Percentiles rank a stretch among this genome's conserved stretches.
These are phyloP conservation scores for Lachancea nothofagi DNA, from an alignment of 805 yeast species.

Conservation along the genomic window DNA sequence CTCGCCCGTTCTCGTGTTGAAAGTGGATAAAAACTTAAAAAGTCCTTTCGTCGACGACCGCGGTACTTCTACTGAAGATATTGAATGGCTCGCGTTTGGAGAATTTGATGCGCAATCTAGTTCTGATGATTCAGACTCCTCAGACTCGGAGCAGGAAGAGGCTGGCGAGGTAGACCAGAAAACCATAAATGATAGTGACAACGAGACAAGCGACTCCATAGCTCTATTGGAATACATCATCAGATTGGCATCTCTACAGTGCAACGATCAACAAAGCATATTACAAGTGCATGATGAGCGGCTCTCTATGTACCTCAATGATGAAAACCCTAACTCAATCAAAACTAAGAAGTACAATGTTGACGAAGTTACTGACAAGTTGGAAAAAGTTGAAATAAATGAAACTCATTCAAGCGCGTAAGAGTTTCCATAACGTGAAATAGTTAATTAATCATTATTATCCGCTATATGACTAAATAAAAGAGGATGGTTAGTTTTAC, in stretches of 20 bases:
- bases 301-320: conserved; percentile 52
- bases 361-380: conserved; percentile 14
- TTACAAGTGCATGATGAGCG: conserved; percentile 61
- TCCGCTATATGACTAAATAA: conserved; percentile 1
- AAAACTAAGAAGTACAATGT: conserved; percentile 15
- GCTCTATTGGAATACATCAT: conserved; percentile 60
- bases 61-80: conserved; percentile 21
- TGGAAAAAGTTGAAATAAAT: conserved; percentile 13
- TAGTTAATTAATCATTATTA: conserved; percentile 7
- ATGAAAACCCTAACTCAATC: conserved; percentile 39
- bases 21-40: conserved; percentile 32
- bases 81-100: conserved; percentile 53
- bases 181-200: conserved; percentile 3
- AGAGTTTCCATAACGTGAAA: not conserved
- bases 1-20: conserved; percentile 63
- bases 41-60: conserved; percentile 21
- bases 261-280: conserved; percentile 50
- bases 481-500: conserved; percentile 1
- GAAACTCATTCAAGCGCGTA: not conserved
- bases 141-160: conserved; percentile 22
- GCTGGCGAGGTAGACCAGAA: conserved; percentile 20
- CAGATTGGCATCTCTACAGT: conserved; percentile 54
- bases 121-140: conserved; percentile 24
- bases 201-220: conserved; percentile 38
- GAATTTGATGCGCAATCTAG: conserved; percentile 33